Conservation (phyloP, 192 early-diverging fungal species). For the Mortierella antarctica region DNA sequence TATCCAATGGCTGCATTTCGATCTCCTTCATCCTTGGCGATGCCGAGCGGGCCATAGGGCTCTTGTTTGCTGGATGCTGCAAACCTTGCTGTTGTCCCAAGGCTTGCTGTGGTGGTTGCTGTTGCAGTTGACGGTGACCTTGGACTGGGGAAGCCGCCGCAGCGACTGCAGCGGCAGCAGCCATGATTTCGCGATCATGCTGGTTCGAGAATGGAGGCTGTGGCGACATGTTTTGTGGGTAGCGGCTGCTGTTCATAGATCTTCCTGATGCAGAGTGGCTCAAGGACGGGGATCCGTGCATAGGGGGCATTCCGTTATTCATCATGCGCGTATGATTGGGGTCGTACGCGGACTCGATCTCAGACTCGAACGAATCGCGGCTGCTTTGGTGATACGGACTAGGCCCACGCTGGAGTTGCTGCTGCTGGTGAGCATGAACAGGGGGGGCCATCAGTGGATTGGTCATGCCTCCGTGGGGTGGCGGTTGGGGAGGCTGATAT, state of each 20-base stretch:
- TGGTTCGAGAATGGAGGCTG: conserved; percentile 13
- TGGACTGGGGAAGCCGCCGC: conserved; percentile 17
- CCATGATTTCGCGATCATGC: conserved; percentile 32
- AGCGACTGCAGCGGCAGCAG: conserved; percentile 26
- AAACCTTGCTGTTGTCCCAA: no score
- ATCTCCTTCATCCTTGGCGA: conserved; percentile 29
- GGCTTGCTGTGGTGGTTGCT: neutral
- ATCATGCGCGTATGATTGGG: conserved; percentile 13
- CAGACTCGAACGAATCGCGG: conserved; percentile 37
- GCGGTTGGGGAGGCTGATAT: conserved; percentile 30
- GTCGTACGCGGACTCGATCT: conserved; percentile 35
- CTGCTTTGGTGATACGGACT: conserved; percentile 20
- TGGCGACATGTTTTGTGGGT: conserved; percentile 23
- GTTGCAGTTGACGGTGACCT: conserved; percentile 9
- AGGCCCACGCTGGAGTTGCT: conserved; percentile 7
- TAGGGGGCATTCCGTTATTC: neutral
- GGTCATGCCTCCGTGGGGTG: conserved; percentile 6
- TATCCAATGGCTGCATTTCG: conserved; percentile 41
- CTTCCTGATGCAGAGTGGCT: conserved; percentile 15
- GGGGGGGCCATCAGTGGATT: conserved; percentile 4
- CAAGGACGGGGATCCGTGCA: conserved; percentile 1
- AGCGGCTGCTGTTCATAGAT: conserved; percentile 5
- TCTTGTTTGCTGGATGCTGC: conserved; percentile 6
- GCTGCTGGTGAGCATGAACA: neutral
- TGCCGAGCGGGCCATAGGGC: neutral